Base-by-base conservation (phyloP, 2,329 filamentous ascomycete genomes). In the Lachnellula willkommii region DNA sequence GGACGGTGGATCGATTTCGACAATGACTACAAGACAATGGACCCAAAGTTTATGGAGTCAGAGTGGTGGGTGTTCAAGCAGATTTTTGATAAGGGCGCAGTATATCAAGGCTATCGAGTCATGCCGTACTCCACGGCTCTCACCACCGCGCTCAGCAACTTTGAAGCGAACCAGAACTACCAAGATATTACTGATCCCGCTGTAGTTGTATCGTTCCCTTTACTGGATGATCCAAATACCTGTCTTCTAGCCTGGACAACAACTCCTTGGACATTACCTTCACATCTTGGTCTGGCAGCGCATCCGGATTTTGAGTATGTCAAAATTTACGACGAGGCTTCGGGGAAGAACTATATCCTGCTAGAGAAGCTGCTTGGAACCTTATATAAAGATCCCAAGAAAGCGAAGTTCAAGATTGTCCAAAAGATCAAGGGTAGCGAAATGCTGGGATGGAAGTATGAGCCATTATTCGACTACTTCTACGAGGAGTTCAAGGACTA, bases 1-100 rank as follows among this genome's bases (percentile, higher is more conserved):
- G 93, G 93, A 55, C 87, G 93, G 56, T 97, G 93, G 93, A 94
- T 96, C 66, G 93, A 96, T 73, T 96, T 97, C 66, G 93, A 97
- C 73, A 94, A 95, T 66, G 90, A 96, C 71, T 96, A 95, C 78
- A 96, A 96, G 87, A 96, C 90, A 37, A 96, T 96, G 90, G 88
- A 97, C 71, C 80, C 87, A n/a, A 85, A 78, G 20, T 97, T 95
- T 75, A 97, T 96, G 93, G 93, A 96, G 76, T 88, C 88, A 0
- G 84, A 89, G 62, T 97, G 93, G 93, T 96, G 93, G 92, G 88
- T 94, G 17, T 96, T 96, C 78, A 95, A 94, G 77, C 84, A 93
- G 70, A 79, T 96, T 24, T 95, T 90, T 71, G 89, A 95, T 65
- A 95, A 96, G 74, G 89, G 85, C 55, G 79, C 88, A 60, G 90